Evolutionary conservation across 1,284 basidiomycete species (phyloP), one percentile per base, ranked within the genome.

Genomic region (Moesziomyces parantarcticus): DNA sequence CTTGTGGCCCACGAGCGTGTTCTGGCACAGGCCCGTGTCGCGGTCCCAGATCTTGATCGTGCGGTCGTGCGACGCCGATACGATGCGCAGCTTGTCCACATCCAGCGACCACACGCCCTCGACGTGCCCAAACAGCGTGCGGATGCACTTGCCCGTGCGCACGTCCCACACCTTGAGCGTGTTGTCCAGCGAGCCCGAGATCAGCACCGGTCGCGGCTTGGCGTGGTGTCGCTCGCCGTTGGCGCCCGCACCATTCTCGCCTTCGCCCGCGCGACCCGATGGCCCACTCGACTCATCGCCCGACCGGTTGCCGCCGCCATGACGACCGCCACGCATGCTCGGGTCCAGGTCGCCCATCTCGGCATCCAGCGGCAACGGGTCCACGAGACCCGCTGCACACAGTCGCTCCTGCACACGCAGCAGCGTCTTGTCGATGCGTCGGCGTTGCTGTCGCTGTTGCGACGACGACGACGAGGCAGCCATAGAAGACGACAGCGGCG

Each of bases 81-180:
- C 94, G 52, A 99, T 87, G 53, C 97, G 88, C 77, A 98, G 87
- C 81, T 93, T 92, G 85, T 99, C 94, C 68, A 92, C 91, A 50
- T 93, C 94, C 32, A 99, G 90, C 14, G 90, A 90, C 96, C 96
- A 99, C 9, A 99, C 94, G 57, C 97, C 97, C 81, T 97, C 94
- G 46, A 86, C 85, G 66, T 97, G 94, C 0, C 96, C 97, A 83
- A 99, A 99, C 60, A 97, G 88, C 34, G 97, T 98, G 76, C 89
- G 87, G 50, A 89, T 86, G 47, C 91, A 89, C 75, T 91, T 89
- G 25, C 92, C 93, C 1, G 90, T 90, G 74, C 96, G 92, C 43
- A 98, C 90, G 81, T 98, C 94, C 97, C 97, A 99, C 18, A 96
- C 82, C 84, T 94, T 94, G 85, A 99, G 91, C 16, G 94, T 98